Evolutionary conservation across 148 eudicot species (phyloP).

Genomic region (Polygonum maritimum): DNA sequence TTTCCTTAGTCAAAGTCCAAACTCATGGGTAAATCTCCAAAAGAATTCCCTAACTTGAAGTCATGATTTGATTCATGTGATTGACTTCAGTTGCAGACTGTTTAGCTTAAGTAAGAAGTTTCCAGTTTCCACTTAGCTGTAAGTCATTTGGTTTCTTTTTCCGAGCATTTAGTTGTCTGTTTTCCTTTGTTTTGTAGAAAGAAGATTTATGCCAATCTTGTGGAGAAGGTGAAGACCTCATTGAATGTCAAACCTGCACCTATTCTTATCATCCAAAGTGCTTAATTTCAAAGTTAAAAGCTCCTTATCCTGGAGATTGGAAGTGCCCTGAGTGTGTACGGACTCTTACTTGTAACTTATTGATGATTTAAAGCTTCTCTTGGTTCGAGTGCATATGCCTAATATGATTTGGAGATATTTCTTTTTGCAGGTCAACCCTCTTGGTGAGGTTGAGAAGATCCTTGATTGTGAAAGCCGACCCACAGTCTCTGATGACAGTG

Average conservation of each 20-base stretch:
- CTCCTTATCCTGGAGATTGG: slow-evolving; percentile 75
- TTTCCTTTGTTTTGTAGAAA: slow-evolving; percentile 33
- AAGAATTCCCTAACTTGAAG: neutral
- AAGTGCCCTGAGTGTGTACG: slow-evolving; percentile 94
- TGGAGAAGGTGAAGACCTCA: slow-evolving; percentile 45
- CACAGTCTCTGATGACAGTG: slow-evolving; percentile 53
- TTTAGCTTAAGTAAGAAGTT: neutral
- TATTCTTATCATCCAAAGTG: slow-evolving; percentile 86
- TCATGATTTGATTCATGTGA: neutral
- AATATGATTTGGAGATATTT: neutral
- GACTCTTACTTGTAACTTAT: neutral
- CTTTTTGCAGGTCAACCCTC: slow-evolving; percentile 67
- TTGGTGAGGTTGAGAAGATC: slow-evolving; percentile 84
- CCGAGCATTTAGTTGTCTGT: neutral
- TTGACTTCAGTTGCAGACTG: neutral
- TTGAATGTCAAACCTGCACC: slow-evolving; percentile 73
- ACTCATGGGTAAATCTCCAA: neutral
- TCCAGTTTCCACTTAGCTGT: neutral
- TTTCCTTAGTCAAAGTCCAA: neutral
- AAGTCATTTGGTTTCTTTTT: neutral
- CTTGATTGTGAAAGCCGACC: slow-evolving; percentile 87
- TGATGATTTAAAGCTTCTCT: neutral
- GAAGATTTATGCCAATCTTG: slow-evolving; percentile 69
- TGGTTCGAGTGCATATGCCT: neutral
- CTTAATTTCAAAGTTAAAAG: slow-evolving; percentile 63